Percentiles rank a stretch among this genome's conserved stretches.
Evolutionary conservation across 257 asterid species (phyloP).

Genomic region (Lithospermum erythrorhizon): DNA sequence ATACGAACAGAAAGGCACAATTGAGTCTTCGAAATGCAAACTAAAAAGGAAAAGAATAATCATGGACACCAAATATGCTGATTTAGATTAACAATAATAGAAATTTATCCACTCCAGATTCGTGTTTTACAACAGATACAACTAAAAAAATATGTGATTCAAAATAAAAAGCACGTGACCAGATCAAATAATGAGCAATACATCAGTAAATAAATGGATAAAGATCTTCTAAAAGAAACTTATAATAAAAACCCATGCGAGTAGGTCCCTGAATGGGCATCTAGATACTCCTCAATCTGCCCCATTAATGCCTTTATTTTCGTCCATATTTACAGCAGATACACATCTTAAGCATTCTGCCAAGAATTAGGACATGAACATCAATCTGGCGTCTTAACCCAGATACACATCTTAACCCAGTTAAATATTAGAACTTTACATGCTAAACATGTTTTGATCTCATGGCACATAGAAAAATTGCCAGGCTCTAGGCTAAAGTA

Average conservation of each 20-base stretch:
- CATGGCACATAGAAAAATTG: no score
- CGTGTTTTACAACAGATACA: background rate
- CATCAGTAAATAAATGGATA: background rate
- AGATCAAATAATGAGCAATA: background rate
- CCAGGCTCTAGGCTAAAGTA: no score
- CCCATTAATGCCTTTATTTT: slow-evolving; percentile 63
- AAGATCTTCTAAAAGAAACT: slow-evolving; percentile 1
- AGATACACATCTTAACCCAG: background rate
- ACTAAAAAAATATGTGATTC: no score
- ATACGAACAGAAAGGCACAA: background rate
- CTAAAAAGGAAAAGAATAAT: no score
- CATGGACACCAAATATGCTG: background rate
- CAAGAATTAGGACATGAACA: slow-evolving; percentile 88
- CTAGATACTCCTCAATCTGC: slow-evolving; percentile 23
- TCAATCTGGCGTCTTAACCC: background rate
- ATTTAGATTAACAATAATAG: background rate
- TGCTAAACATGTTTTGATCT: no score
- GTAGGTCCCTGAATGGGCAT: slow-evolving; percentile 57
- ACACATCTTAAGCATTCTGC: slow-evolving; percentile 58
- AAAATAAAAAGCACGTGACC: no score
- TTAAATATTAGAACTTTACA: background rate
- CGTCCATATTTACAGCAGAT: slow-evolving; percentile 79
- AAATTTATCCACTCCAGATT: background rate
- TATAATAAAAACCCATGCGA: slow-evolving; percentile 19
- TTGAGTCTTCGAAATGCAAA: background rate